Evolutionary conservation across 2,329 filamentous ascomycete species (phyloP).

Genomic region (Diplocarpon mali): DNA sequence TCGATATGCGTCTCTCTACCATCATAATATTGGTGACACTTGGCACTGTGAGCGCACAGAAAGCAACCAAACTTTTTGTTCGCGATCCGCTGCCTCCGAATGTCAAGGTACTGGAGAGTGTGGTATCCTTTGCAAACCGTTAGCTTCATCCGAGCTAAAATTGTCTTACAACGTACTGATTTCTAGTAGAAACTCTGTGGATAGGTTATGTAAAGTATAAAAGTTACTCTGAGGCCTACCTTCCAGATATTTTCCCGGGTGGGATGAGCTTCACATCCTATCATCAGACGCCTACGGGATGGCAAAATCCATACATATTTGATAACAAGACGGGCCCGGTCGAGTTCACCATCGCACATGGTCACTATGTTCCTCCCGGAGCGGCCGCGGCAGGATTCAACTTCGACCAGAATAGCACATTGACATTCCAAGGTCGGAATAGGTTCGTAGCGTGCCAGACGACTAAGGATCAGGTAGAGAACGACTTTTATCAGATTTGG

Average conservation of each 20-base stretch:
- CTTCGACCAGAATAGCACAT: background rate
- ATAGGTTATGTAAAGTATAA: background rate
- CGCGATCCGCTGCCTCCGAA: background rate
- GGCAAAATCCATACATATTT: slow-evolving; percentile 1
- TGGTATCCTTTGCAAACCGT: slow-evolving; percentile 1
- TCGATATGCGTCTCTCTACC: background rate
- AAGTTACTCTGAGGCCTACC: background rate
- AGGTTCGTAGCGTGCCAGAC: slow-evolving; percentile 4
- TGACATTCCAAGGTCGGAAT: slow-evolving; percentile 1
- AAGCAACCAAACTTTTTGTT: background rate
- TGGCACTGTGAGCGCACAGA: background rate
- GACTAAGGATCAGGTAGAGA: background rate
- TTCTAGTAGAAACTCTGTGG: background rate
- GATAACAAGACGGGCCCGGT: background rate
- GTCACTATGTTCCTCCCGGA: background rate
- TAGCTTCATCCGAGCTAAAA: too few species aligned
- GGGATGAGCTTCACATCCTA: background rate
- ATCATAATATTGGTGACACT: background rate
- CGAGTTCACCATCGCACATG: background rate
- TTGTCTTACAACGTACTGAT: too few species aligned
- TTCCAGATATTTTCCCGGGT: background rate
- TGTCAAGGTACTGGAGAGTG: background rate
- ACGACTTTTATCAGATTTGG: background rate
- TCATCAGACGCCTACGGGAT: slow-evolving; percentile 1
- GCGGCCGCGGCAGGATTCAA: background rate